Evolutionary conservation across 805 yeast species (phyloP), one percentile per base, ranked within the genome.

Genomic region (Suhomyces faveliae): DNA sequence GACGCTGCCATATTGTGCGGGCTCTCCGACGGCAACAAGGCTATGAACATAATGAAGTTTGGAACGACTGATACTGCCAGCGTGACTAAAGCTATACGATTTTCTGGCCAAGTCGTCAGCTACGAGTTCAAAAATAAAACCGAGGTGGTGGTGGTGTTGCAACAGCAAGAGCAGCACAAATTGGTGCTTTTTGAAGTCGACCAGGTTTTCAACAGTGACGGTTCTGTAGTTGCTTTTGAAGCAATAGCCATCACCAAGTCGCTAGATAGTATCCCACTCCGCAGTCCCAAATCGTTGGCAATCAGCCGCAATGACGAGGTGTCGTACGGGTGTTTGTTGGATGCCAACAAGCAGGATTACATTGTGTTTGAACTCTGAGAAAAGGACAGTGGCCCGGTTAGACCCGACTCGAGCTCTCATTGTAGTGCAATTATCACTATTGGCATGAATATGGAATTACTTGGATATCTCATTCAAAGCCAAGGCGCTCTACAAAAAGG

Each of bases 271-370:
- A 30, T 53, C 7, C 33, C 43, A 10, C 51, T 59, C n/a, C 44
- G 49, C 29, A 46, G 55, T n/a, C 76, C 78, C 1, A 49, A 54
- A 3, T 57, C 57, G 41, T 33, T 76, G 38, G 56, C 74, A 0
- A 51, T 69, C n/a, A 73, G 66, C 48, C 50, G 63, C 5, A 35
- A 44, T n/a, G 49, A 49, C 2, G 30, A 49, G 3, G 56, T 63
- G 21, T 49, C 62, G 0, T 59, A 64, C 37, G 77, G 73, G 5
- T 72, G 77, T 49, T 49, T 79, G 12, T 50, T 78, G 29, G 80
- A 76, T 51, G 52, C 59, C 7, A 57, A 70, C 21, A 70, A 60
- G 43, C 73, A 68, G 50, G 65, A 70, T 44, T 77, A 75, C 53
- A 52, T 63, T 22, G 66, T 75, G 12, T 59, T 76, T 30, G 40